Conservation (phyloP, 1,284 basidiomycete species). For the Ceratobasidium sp. region DNA sequence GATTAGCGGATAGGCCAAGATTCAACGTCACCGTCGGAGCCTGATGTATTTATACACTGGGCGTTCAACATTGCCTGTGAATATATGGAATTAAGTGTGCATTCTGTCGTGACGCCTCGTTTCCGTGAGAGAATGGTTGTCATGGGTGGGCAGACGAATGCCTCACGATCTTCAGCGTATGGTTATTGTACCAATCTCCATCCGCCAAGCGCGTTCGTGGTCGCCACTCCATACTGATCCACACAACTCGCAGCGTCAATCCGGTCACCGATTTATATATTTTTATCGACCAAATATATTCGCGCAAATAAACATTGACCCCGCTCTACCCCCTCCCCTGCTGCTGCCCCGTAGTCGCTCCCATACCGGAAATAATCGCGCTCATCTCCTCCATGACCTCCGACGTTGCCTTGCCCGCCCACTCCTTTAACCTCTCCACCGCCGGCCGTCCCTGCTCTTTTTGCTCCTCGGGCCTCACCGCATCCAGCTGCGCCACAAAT, state of each 20-base stretch:
- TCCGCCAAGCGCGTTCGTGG: background rate
- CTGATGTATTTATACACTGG: conserved; percentile 29
- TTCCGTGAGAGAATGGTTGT: too few relatives aligned
- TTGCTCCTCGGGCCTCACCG: conserved; percentile 3
- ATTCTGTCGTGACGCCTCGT: background rate
- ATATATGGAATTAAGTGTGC: conserved; percentile 21
- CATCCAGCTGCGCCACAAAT: conserved; percentile 15
- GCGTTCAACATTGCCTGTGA: conserved; percentile 38
- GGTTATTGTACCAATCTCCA: background rate
- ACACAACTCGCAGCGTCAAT: background rate
- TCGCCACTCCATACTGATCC: background rate
- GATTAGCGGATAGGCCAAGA: conserved; percentile 15
- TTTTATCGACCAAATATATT: background rate
- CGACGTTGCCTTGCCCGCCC: conserved; percentile 13
- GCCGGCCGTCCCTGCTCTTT: conserved; percentile 9
- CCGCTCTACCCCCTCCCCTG: background rate
- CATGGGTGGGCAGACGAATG: background rate
- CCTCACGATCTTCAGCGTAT: background rate
- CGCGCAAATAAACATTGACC: background rate
- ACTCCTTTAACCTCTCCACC: conserved; percentile 34
- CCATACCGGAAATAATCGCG: background rate
- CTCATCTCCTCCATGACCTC: conserved; percentile 33
- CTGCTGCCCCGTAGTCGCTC: background rate
- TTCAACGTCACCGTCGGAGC: conserved; percentile 35
- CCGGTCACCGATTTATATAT: background rate